Base-by-base conservation (phyloP, 768 basidiomycete genomes). In the Boletus huronensis region DNA sequence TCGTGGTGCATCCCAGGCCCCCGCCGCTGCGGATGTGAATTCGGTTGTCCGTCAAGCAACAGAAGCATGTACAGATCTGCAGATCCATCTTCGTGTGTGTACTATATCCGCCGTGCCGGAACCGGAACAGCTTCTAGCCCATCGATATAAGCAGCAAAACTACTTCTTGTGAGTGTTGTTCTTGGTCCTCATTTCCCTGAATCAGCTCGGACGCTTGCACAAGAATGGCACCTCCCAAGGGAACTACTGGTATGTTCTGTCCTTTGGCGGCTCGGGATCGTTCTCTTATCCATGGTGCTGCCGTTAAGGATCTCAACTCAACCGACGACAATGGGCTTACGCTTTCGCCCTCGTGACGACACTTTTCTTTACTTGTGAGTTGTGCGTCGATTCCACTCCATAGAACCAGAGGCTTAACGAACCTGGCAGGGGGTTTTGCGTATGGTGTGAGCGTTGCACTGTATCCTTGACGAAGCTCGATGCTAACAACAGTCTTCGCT, bases 291-390 rank as follows among this genome's bases (percentile, higher is more conserved):
- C 17, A 38, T 48, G 14, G 19, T 29, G 41, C 35, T 36, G 6
- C 14, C 14, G 21, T 48, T 25, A 29, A 69, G 70, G 68, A 44
- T 65, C 77, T 48, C 74, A 81, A 57, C 69, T 82, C 54, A 69
- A 68, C n/a, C 71, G 68, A 57, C 72, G 65, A 43, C 72, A 74
- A 61, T 84, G 78, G 79, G 71, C 70, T 26, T 84, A 78, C 64
- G 77, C 87, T 8, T 90, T 87, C 66, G 74, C 75, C 36, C 79
- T 89, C 51, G 83, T 90, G 55, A 89, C 87, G 19, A 81, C 85
- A 11, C 74, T 89, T 31, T 89, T 89, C 77, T 88, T 89, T 70
- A 84, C 86, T 28, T 86, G 84, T 83, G 58, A 58, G 80, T 68
- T 10, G 25, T 43, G 17, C 17, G 26, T 49, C 19, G 35, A 34